Conservation (phyloP, 2,329 filamentous ascomycete species). For the Akanthomyces dipterigenus region DNA sequence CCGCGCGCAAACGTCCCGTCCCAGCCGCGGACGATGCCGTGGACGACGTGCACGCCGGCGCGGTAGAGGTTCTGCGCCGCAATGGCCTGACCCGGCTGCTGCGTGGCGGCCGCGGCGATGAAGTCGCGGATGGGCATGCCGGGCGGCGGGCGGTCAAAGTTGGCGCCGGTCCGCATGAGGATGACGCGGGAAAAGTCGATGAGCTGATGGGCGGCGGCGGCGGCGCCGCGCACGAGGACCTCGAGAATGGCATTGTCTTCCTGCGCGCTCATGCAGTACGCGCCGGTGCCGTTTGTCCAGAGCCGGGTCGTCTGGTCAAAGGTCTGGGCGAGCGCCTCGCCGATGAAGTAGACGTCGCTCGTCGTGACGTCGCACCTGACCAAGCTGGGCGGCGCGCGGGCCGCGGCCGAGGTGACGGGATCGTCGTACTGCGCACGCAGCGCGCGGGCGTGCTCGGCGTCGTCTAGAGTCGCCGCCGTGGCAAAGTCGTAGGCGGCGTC, state of each 20-base stretch:
- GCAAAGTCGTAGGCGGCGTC: slow-evolving; percentile 46
- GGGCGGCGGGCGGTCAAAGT: slow-evolving; percentile 64
- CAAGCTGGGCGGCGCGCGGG: slow-evolving; percentile 40
- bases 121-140: slow-evolving; percentile 51
- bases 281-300: slow-evolving; percentile 60
- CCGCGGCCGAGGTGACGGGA: slow-evolving; percentile 29
- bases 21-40: slow-evolving; percentile 58
- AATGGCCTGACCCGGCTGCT: slow-evolving; percentile 58
- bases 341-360: slow-evolving; percentile 66
- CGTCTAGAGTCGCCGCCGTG: slow-evolving; percentile 38
- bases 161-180: slow-evolving; percentile 59
- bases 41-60: slow-evolving; percentile 58
- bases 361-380: slow-evolving; percentile 62
- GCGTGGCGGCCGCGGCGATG: slow-evolving; percentile 41
- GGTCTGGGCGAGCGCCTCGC: slow-evolving; percentile 50
- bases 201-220: slow-evolving; percentile 43
- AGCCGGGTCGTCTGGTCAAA: slow-evolving; percentile 59
- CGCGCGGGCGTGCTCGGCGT: slow-evolving; percentile 28
- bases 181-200: slow-evolving; percentile 63
- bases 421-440: slow-evolving; percentile 48
- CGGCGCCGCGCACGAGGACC: slow-evolving; percentile 53
- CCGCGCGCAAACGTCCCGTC: slow-evolving; percentile 50
- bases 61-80: slow-evolving; percentile 60
- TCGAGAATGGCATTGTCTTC: slow-evolving; percentile 67
- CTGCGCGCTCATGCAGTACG: slow-evolving; percentile 65